Evolutionary conservation across 1,139 yeast genomes (phyloP).

Genomic region (Blastobotrys petasosporus): DNA sequence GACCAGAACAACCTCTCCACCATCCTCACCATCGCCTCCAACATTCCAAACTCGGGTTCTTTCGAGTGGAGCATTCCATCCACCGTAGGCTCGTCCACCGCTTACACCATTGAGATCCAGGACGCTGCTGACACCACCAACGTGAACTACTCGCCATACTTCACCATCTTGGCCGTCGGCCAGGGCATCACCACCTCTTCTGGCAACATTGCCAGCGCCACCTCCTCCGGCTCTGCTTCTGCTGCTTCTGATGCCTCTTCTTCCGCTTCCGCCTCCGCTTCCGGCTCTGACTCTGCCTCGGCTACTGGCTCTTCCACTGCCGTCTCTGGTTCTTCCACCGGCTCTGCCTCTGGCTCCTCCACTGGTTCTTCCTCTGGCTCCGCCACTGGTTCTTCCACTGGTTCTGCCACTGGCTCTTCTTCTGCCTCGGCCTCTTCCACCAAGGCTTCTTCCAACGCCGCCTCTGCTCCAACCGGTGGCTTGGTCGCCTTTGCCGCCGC

Average conservation of each 20-base stretch:
- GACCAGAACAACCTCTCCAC: slow-evolving; percentile 23
- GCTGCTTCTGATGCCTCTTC: slow-evolving; percentile 14
- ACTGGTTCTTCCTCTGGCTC: slow-evolving; percentile 15
- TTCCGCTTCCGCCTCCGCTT: slow-evolving; percentile 15
- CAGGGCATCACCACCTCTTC: slow-evolving; percentile 31
- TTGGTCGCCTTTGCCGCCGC: slow-evolving; percentile 16
- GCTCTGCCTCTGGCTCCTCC: slow-evolving; percentile 16
- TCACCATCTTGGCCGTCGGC: slow-evolving; percentile 27
- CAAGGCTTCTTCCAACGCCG: slow-evolving; percentile 13
- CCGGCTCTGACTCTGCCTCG: slow-evolving; percentile 16
- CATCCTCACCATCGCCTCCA: slow-evolving; percentile 27
- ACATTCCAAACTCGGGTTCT: slow-evolving; percentile 28
- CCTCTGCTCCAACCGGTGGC: slow-evolving; percentile 15
- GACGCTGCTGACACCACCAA: slow-evolving; percentile 20
- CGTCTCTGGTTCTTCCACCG: slow-evolving; percentile 19
- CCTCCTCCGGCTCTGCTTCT: slow-evolving; percentile 22
- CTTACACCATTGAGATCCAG: slow-evolving; percentile 34
- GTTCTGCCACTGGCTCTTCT: slow-evolving; percentile 14
- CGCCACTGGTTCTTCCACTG: slow-evolving; percentile 15
- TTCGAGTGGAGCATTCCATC: slow-evolving; percentile 29
- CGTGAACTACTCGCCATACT: slow-evolving; percentile 31
- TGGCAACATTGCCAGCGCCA: slow-evolving; percentile 16
- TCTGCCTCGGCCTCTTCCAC: slow-evolving; percentile 20
- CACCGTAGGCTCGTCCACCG: slow-evolving; percentile 22
- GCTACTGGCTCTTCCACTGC: slow-evolving; percentile 16